These are phyloP conservation scores for Entophlyctis helioformis DNA, from an alignment of 192 early-diverging fungal species.

Conservation along the genomic window DNA sequence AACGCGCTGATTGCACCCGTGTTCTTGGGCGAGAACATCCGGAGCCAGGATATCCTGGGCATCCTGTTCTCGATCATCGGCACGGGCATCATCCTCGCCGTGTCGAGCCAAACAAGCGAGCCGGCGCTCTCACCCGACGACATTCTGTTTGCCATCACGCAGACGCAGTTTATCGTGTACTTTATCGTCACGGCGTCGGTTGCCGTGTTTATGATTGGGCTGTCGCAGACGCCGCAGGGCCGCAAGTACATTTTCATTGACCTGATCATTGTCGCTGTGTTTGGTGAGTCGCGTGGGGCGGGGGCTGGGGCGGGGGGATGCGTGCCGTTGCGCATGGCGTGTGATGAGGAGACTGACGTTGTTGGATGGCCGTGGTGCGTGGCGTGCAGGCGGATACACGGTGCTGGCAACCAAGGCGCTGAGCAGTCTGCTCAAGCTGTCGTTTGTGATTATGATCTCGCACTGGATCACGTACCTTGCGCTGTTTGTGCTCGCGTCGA, in stretches of 20 bases:
- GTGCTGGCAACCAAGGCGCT: conserved; percentile 60
- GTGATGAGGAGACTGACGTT: too few relatives aligned
- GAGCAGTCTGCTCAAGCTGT: conserved; percentile 50
- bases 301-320: too few relatives aligned
- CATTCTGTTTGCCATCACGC: conserved; percentile 4
- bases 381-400: conserved; percentile 49
- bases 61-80: conserved; percentile 50
- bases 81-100: conserved; percentile 46
- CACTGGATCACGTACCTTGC: conserved; percentile 54
- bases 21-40: conserved; percentile 49
- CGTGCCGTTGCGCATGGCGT: too few relatives aligned
- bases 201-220: neutral
- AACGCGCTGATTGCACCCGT: conserved; percentile 62
- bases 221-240: conserved; percentile 15
- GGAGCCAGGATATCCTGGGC: conserved; percentile 46
- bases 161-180: conserved; percentile 11
- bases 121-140: conserved; percentile 7
- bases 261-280: conserved; percentile 52
- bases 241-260: conserved; percentile 47
- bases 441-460: conserved; percentile 49
- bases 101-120: conserved; percentile 8
- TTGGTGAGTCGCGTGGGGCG: conserved; percentile 34
- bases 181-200: conserved; percentile 1
- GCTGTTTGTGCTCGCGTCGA: conserved; percentile 40
- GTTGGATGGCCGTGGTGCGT: too few relatives aligned